These are phyloP conservation scores for Tremella mesenterica DNA, from an alignment of 768 basidiomycete species.

Conservation along the genomic window DNA sequence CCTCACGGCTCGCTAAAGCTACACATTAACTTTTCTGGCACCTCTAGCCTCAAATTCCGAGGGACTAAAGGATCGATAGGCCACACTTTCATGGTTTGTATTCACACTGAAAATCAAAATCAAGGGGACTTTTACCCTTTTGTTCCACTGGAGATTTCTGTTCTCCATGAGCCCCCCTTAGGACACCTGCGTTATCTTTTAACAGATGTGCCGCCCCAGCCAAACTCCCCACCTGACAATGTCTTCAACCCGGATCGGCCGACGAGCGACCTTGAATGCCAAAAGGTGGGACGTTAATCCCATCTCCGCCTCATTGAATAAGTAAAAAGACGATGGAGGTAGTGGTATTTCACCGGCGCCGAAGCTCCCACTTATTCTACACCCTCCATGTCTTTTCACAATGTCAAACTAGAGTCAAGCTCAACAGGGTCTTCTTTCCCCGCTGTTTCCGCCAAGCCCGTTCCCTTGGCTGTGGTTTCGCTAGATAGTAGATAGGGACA, in stretches of 20 bases:
- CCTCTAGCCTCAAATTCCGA: conserved; percentile 70
- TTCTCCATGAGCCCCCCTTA: conserved; percentile 70
- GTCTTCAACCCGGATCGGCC: conserved; percentile 64
- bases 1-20: neutral
- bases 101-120: conserved; percentile 74
- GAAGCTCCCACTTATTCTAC: conserved; percentile 74
- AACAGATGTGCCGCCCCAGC: conserved; percentile 72
- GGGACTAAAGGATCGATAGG: conserved; percentile 75
- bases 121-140: conserved; percentile 72
- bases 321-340: conserved; percentile 72
- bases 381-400: conserved; percentile 74
- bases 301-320: conserved; percentile 67
- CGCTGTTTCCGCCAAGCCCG: too few species aligned
- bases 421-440: conserved; percentile 77
- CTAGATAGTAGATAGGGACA: conserved; percentile 50
- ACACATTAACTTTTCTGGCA: conserved; percentile 60
- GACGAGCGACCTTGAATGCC: conserved; percentile 59
- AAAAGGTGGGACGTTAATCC: conserved; percentile 64
- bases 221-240: conserved; percentile 76
- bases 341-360: conserved; percentile 72
- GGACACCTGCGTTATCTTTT: conserved; percentile 73
- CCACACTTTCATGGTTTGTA: conserved; percentile 75
- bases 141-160: conserved; percentile 72
- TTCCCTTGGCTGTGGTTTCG: conserved; percentile 63
- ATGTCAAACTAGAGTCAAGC: conserved; percentile 80